Conservation (phyloP, 2,329 filamentous ascomycete genomes). For the Conoideocrella luteorostrata region DNA sequence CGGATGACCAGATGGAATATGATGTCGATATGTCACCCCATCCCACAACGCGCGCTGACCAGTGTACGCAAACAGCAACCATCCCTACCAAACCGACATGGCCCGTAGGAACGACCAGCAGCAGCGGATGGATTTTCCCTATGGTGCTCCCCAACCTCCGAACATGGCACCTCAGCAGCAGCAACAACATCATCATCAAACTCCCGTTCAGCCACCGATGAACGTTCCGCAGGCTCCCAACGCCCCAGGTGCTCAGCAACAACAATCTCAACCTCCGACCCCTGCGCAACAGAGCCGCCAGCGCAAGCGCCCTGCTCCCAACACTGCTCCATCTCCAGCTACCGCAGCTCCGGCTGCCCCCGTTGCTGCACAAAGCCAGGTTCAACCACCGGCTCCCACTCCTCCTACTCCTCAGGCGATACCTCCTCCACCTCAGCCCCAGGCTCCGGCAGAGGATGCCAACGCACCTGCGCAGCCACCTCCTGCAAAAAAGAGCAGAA, state of each 20-base stretch:
- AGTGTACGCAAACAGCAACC: slow-evolving; percentile 27
- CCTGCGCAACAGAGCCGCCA: slow-evolving; percentile 31
- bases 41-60: slow-evolving; percentile 18
- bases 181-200: slow-evolving; percentile 30
- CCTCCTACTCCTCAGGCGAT: slow-evolving; percentile 24
- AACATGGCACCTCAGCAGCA: slow-evolving; percentile 30
- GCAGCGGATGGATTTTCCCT: slow-evolving; percentile 35
- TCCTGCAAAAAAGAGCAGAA: slow-evolving; percentile 82
- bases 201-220: slow-evolving; percentile 36
- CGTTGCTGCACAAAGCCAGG: slow-evolving; percentile 24
- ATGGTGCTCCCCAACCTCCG: slow-evolving; percentile 31
- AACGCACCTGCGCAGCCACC: slow-evolving; percentile 34
- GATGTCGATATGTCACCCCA: not conserved
- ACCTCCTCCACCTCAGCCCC: slow-evolving; percentile 20
- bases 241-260: slow-evolving; percentile 23
- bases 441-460: slow-evolving; percentile 24
- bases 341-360: slow-evolving; percentile 26
- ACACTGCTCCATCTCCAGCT: slow-evolving; percentile 31
- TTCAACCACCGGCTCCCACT: slow-evolving; percentile 23
- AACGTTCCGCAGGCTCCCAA: slow-evolving; percentile 35
- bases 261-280: slow-evolving; percentile 32
- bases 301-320: slow-evolving; percentile 36
- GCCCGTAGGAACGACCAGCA: slow-evolving; percentile 34
- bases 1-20: not conserved
- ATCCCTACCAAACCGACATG: slow-evolving; percentile 48